Evolutionary conservation across 768 basidiomycete genomes (phyloP), one percentile per base, ranked within the genome.

Genomic region (Tulasnella sp.): DNA sequence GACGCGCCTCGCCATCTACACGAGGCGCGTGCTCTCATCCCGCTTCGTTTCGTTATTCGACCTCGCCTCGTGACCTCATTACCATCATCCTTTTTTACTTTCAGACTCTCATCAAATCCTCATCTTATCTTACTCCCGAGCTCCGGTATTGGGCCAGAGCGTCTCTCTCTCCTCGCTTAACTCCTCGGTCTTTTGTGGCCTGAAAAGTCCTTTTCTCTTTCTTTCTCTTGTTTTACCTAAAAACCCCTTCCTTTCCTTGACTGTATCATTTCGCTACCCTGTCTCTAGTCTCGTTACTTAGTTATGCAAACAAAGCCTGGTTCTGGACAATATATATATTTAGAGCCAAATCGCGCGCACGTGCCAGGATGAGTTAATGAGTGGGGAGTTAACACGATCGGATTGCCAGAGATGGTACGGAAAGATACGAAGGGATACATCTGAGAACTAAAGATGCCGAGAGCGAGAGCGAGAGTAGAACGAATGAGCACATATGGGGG

Each of bases 291-390:
- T 68, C 31, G 31, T 36, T 56, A 18, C 19, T 68, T 27, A 68
- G 62, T 68, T 68, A 68, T 68, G 62, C 62, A 68, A 68, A 68
- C 27, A 68, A 68, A 68, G 31, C 16, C 31, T 68, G 62, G 62
- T 68, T 68, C n/a, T 68, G 27, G 62, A 68, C 62, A 68, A 12
- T 58, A 14, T n/a, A 58, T 58, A 16, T 44, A 18, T 44, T 16
- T 1, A 18, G 44, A 14, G 44, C 14, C 44, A 3, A 44, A 44
- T 44, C 7, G 52, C 24, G 52, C 52, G 52, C n/a, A n/a, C 52
- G 52, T n/a, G 21, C 8, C 8, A 14, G 18, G 18, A 24, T 52
- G 52, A 10, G 21, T n/a, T 8, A 1, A 4, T 5, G 52, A n/a
- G 52, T 24, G 52, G 52, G 44, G 44, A 44, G 44, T 44, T 14